Percentiles rank a stretch among this genome's conserved stretches.
phyloP scores from a whole-genome alignment of 73 alveolate species.

The Diophrys appendiculata region DNA sequence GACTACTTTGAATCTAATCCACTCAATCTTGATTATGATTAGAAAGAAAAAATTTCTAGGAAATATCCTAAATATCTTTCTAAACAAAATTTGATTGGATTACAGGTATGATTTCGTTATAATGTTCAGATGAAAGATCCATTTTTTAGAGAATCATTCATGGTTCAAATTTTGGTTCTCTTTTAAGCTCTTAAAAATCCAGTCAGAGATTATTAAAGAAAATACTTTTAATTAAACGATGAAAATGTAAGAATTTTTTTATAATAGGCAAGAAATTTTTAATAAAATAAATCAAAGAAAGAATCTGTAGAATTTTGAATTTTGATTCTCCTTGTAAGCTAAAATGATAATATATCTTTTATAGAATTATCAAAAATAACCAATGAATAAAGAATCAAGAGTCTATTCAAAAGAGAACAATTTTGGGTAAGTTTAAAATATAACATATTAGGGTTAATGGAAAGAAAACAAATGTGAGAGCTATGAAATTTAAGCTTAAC shows the following conservation, averaged over 20 bases:
- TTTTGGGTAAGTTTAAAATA: slow-evolving; percentile 16
- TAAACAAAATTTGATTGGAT: slow-evolving; percentile 27
- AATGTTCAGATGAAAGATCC: slow-evolving; percentile 15
- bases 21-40: slow-evolving; percentile 20
- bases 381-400: background rate
- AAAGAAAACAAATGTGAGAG: slow-evolving; percentile 8
- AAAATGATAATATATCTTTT: too few relatives aligned
- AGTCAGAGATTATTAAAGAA: background rate
- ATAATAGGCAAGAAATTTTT: background rate
- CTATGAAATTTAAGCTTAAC: background rate
- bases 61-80: slow-evolving; percentile 60
- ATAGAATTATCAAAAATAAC: background rate
- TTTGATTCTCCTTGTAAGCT: too few relatives aligned
- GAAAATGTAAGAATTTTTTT: background rate
- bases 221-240: background rate
- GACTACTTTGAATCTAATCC: slow-evolving; percentile 45
- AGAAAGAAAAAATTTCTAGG: slow-evolving; percentile 10
- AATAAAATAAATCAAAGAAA: background rate
- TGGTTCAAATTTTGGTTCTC: slow-evolving; percentile 21
- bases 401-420: slow-evolving; percentile 4
- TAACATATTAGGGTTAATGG: slow-evolving; percentile 12
- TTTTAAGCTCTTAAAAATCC: slow-evolving; percentile 16
- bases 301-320: slow-evolving; percentile 2
- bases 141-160: slow-evolving; percentile 24
- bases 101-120: slow-evolving; percentile 30